These are phyloP conservation scores for Sanguinoderma infundibulare DNA, from an alignment of 1,284 basidiomycete species.

Conservation along the genomic window DNA sequence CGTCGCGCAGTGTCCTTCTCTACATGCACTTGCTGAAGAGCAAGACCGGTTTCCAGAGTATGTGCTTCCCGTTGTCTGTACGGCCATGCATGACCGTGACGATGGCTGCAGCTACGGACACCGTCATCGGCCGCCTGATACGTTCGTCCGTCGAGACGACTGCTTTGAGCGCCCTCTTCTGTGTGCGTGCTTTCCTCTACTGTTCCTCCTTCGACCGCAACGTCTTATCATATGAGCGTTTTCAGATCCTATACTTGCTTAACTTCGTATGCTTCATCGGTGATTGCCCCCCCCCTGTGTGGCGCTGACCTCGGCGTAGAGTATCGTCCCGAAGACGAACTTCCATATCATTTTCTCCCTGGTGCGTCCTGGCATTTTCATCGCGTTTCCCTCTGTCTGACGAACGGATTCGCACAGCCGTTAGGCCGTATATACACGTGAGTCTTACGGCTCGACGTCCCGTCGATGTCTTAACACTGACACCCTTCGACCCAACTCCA, in stretches of 20 bases:
- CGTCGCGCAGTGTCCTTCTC: conserved; percentile 5
- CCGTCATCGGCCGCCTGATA: conserved; percentile 21
- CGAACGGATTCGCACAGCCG: conserved; percentile 1
- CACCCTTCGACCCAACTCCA: no score
- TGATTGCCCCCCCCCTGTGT: no score
- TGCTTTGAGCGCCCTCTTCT: conserved; percentile 11
- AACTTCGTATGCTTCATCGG: conserved; percentile 6
- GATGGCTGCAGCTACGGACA: conserved; percentile 11
- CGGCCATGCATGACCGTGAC: not conserved
- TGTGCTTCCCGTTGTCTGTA: not conserved
- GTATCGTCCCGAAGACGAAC: conserved; percentile 3
- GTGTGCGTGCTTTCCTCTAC: conserved; percentile 7
- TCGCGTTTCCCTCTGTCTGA: not conserved
- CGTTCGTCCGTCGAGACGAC: conserved; percentile 20
- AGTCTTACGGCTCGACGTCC: conserved; percentile 1
- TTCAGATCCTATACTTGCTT: conserved; percentile 15
- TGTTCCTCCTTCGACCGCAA: no score
- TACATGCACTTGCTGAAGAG: conserved; percentile 15
- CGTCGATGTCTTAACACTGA: no score
- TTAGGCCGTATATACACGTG: conserved; percentile 22
- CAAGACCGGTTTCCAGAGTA: conserved; percentile 18
- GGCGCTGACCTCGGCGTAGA: not conserved
- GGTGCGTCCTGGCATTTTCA: conserved; percentile 1
- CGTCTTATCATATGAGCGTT: not conserved
- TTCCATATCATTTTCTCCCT: conserved; percentile 17